Evolutionary conservation across 2,329 filamentous ascomycete genomes (phyloP).

Genomic region (Nemania sp.): DNA sequence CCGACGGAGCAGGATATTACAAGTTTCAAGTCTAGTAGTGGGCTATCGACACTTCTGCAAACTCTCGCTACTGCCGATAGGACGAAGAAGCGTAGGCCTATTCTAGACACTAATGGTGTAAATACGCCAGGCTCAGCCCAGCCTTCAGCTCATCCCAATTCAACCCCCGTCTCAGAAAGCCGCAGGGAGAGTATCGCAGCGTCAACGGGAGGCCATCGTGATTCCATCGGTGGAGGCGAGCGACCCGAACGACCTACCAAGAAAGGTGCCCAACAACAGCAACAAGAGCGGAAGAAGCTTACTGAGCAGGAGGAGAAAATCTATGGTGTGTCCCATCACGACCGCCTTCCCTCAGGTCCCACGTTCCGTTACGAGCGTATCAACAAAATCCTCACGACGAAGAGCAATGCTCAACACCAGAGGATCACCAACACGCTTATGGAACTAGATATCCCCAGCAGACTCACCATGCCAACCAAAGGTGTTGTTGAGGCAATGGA

Average conservation of each 20-base stretch:
- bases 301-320: conserved; percentile 79
- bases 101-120: conserved; percentile 68
- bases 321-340: conserved; percentile 87
- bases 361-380: conserved; percentile 89
- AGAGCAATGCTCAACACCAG: conserved; percentile 79
- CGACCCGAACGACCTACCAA: conserved; percentile 58
- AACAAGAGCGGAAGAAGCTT: conserved; percentile 75
- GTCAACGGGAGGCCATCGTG: conserved; percentile 56
- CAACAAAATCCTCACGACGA: conserved; percentile 81
- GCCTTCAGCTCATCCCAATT: conserved; percentile 49
- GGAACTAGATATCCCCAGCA: conserved; percentile 76
- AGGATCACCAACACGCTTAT: conserved; percentile 79
- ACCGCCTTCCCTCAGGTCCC: conserved; percentile 86
- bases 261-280: conserved; percentile 65
- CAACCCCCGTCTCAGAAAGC: conserved; percentile 56
- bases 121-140: conserved; percentile 58
- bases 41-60: conserved; percentile 82
- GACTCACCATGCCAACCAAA: conserved; percentile 80
- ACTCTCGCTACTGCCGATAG: conserved; percentile 87
- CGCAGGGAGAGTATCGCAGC: conserved; percentile 68
- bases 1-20: conserved; percentile 75
- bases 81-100: conserved; percentile 85
- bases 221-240: conserved; percentile 59
- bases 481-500: conserved; percentile 79
- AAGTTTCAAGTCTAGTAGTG: conserved; percentile 83